phyloP scores from a whole-genome alignment of 176 grass and related monocot genomes.

The Puccinellia tenuiflora region DNA sequence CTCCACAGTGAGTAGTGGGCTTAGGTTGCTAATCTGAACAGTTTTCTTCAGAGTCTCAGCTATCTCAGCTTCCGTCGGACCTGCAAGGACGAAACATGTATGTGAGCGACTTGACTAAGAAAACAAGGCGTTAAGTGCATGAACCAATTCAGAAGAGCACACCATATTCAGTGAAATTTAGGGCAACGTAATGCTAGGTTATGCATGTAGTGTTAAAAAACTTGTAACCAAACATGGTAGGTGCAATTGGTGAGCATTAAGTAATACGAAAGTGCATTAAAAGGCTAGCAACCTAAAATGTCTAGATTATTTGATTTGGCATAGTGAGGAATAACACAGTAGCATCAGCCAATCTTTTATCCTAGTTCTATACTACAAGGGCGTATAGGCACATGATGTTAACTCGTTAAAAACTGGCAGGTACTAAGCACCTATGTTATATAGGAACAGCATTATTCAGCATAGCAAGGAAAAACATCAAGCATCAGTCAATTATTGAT shows the following conservation, averaged over 20 bases:
- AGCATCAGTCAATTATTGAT: not conserved
- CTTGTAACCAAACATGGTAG: not conserved
- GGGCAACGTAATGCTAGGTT: not conserved
- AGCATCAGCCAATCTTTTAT: not conserved
- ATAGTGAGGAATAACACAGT: not conserved
- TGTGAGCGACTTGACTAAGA: slow-evolving; percentile 10
- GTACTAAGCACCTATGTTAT: too few species aligned
- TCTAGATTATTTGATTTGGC: not conserved
- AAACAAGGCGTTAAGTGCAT: not conserved
- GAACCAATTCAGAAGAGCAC: not conserved
- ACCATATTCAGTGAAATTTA: not conserved
- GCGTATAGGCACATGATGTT: not conserved
- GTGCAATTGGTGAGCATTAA: not conserved
- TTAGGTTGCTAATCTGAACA: slow-evolving; percentile 94
- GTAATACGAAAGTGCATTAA: not conserved
- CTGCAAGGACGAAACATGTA: slow-evolving; percentile 31
- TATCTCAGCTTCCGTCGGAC: slow-evolving; percentile 43
- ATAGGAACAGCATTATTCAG: too few species aligned
- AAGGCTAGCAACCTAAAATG: not conserved
- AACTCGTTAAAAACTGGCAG: not conserved
- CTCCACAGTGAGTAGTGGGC: slow-evolving; percentile 67
- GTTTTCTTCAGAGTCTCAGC: slow-evolving; percentile 77
- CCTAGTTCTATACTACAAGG: not conserved
- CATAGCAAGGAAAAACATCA: too few species aligned
- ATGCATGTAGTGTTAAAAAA: not conserved